Evolutionary conservation across 768 basidiomycete genomes (phyloP).

Genomic region (Boletus huronensis): DNA sequence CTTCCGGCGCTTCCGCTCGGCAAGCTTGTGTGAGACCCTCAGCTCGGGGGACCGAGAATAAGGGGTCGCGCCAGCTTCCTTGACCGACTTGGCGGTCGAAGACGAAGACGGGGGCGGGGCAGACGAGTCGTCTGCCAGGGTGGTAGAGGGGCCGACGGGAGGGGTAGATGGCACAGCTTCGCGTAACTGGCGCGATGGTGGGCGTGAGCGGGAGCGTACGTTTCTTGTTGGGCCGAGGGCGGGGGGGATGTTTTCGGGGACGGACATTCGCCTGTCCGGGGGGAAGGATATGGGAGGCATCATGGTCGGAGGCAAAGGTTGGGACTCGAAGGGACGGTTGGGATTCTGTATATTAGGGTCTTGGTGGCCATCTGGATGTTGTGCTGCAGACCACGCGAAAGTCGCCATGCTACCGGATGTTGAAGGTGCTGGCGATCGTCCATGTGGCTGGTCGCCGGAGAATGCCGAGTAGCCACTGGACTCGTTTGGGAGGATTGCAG

Average conservation of each 20-base stretch:
- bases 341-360: constrained; percentile 42
- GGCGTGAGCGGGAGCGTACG: constrained; percentile 65
- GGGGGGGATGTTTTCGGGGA: constrained; percentile 54
- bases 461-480: constrained; percentile 55
- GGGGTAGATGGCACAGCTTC: constrained; percentile 38
- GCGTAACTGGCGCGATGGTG: constrained; percentile 60
- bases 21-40: constrained; percentile 93
- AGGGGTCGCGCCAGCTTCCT: constrained; percentile 62
- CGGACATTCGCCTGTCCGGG: constrained; percentile 74
- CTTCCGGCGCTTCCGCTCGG: constrained; percentile 93
- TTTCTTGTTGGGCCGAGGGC: constrained; percentile 47
- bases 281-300: constrained; percentile 57
- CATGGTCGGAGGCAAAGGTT: constrained; percentile 44
- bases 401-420: constrained; percentile 59
- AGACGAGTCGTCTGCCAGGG: constrained; percentile 40
- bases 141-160: constrained; percentile 36
- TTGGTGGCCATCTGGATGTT: constrained; percentile 43
- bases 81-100: constrained; percentile 35
- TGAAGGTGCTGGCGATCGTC: constrained; percentile 53
- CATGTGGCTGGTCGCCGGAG: constrained; percentile 62
- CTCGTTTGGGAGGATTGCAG: constrained; percentile 64
- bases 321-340: constrained; percentile 48
- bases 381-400: constrained; percentile 68
- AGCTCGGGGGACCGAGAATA: constrained; percentile 96
- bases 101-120: constrained; percentile 35